Evolutionary conservation across 1,284 basidiomycete genomes (phyloP), one percentile per base, ranked within the genome.

Genomic region (Melampsora larici-populina): DNA sequence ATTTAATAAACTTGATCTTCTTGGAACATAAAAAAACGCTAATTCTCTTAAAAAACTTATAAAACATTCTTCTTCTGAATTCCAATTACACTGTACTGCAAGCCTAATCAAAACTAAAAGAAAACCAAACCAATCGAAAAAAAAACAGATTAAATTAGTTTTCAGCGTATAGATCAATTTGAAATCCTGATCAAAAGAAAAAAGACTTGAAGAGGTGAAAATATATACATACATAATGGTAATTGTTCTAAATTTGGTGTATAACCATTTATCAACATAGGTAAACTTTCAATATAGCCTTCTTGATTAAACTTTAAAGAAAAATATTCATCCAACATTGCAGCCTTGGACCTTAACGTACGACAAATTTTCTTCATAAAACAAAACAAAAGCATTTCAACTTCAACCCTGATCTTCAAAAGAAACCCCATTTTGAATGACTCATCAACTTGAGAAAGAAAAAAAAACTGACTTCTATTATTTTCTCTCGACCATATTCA

Each of bases 301-400:
- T 88, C 84, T 0, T 86, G 85, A 2, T 87, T 87, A 76, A 97
- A 89, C 51, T 86, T 84, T 26, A 99, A 83, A 0, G 90, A 91
- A 82, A 98, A 99, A 85, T 99, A 98, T 81, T 98, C 96, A 11
- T 89, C 86, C 0, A 99, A 85, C 95, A 99, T 97, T 15, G 91
- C 91, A 4, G 90, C 87, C 18, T 88, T 88, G 24, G 84, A 82
- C 11, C 84, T 70, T 11, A 88, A 79, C 2, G 84, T 73, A 0
- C 79, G 51, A 24, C 80, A 75, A 6, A 85, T 82, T 36, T 80
- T 80, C 81, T 84, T 65, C 64, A 26, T 31, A 79, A 75, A 55
- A 43, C 69, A 69, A 70, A 51, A 51, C 48, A 51, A 26, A 1
- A 33, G 49, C 18, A 72, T 31, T 8, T 49, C 26, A 55, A 29